phyloP scores from a whole-genome alignment of 139 green algal species.

The Monoraphidium neglectum region DNA sequence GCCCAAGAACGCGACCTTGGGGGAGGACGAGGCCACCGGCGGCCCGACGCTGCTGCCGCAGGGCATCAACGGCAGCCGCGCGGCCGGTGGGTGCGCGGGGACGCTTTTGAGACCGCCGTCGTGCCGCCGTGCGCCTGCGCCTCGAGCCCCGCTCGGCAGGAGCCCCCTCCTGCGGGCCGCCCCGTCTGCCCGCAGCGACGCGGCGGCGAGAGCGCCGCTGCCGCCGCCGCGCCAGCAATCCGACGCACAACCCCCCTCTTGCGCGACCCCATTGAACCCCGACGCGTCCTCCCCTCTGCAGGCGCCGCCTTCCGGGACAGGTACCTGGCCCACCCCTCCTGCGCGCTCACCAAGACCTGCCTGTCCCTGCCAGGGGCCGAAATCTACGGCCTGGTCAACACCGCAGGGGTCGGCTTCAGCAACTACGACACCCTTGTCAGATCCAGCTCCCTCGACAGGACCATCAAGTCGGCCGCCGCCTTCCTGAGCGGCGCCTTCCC shows the following conservation, averaged over 20 bases:
- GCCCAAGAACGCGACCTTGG: slow-evolving; percentile 37
- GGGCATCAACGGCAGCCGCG: too few species aligned
- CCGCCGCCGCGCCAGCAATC: too few species aligned
- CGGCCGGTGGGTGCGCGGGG: too few species aligned
- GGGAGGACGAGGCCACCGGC: slow-evolving; percentile 32
- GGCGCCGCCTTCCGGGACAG: slow-evolving; percentile 23
- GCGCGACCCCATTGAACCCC: too few species aligned
- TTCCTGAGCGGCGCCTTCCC: slow-evolving; percentile 38
- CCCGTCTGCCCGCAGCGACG: too few species aligned
- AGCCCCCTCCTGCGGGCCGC: too few species aligned
- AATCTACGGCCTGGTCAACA: slow-evolving; percentile 36
- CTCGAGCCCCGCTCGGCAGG: too few species aligned
- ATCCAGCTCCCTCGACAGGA: slow-evolving; percentile 43
- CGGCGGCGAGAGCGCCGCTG: too few species aligned
- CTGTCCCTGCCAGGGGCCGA: background rate
- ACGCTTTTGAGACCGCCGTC: too few species aligned
- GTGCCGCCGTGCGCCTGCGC: too few species aligned
- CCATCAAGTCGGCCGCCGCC: slow-evolving; percentile 44
- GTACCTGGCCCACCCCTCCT: slow-evolving; percentile 33
- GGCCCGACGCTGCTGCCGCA: slow-evolving; percentile 49
- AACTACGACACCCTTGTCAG: slow-evolving; percentile 51
- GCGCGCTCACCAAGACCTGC: slow-evolving; percentile 25
- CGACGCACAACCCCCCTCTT: too few species aligned
- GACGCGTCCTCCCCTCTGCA: too few species aligned
- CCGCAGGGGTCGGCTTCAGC: slow-evolving; percentile 30